These are phyloP conservation scores for Penicillium silybi DNA, from an alignment of 495 filamentous ascomycete species.

Conservation along the genomic window DNA sequence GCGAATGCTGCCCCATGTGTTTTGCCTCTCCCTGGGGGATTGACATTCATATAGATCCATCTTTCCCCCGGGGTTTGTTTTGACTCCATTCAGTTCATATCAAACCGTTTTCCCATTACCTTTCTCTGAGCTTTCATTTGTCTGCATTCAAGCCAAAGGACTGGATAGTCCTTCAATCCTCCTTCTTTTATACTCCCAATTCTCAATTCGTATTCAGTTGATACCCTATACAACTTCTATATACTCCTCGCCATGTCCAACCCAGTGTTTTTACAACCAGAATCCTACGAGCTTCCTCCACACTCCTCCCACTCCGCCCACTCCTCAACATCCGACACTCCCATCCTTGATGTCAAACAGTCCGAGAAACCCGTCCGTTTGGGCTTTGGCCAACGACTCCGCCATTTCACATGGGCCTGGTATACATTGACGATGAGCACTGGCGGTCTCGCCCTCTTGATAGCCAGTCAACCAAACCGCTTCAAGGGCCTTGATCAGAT, in stretches of 20 bases:
- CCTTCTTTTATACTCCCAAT: not conserved
- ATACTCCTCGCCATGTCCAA: slow-evolving; percentile 11
- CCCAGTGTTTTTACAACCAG: slow-evolving; percentile 12
- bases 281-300: slow-evolving; percentile 19
- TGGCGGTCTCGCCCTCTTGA: slow-evolving; percentile 58
- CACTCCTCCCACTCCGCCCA: slow-evolving; percentile 26
- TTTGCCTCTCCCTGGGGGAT: not conserved
- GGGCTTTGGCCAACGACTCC: slow-evolving; percentile 44
- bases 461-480: slow-evolving; percentile 53
- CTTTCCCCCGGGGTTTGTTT: not conserved
- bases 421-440: slow-evolving; percentile 67
- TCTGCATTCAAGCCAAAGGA: not conserved
- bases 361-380: slow-evolving; percentile 15
- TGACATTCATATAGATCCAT: not conserved
- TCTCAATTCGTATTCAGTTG: not conserved
- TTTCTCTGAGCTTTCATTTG: not conserved
- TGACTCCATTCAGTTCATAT: not conserved
- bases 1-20: slow-evolving; percentile 1
- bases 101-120: not conserved
- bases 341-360: slow-evolving; percentile 24
- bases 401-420: slow-evolving; percentile 73
- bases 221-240: not conserved
- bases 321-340: slow-evolving; percentile 24
- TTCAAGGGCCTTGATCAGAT: slow-evolving; percentile 57
- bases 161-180: not conserved